Percentiles rank a stretch among this genome's conserved stretches.
Conservation (phyloP, 441 rosid species). For the Caryocar brasiliense region DNA sequence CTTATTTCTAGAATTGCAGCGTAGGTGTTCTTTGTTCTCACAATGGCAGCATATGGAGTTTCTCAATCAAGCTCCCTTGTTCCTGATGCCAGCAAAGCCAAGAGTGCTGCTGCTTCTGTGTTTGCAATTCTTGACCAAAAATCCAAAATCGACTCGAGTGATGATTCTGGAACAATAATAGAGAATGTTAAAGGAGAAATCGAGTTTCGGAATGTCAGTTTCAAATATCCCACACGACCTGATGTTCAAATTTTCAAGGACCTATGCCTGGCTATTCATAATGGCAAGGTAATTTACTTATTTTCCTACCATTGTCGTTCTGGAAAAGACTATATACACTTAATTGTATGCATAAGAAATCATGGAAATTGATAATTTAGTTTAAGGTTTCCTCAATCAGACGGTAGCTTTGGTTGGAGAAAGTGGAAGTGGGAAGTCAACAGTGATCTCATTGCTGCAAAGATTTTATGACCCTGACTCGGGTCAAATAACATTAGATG, state of each 20-base stretch:
- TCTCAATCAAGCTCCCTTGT: slow-evolving; percentile 42
- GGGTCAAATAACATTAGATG: slow-evolving; percentile 44
- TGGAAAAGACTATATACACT: not conserved
- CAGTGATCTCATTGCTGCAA: slow-evolving; percentile 38
- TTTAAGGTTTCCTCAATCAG: slow-evolving; percentile 17
- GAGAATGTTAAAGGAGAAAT: slow-evolving; percentile 37
- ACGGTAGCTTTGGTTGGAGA: slow-evolving; percentile 61
- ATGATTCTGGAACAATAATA: slow-evolving; percentile 27
- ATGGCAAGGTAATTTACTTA: slow-evolving; percentile 57
- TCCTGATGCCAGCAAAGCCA: slow-evolving; percentile 39
- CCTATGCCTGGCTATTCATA: slow-evolving; percentile 31
- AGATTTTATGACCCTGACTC: slow-evolving; percentile 51
- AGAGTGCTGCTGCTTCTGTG: slow-evolving; percentile 38
- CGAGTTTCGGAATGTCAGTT: slow-evolving; percentile 36
- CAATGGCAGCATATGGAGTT: slow-evolving; percentile 33
- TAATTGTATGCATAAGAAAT: too few species aligned
- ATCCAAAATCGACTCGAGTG: slow-evolving; percentile 40
- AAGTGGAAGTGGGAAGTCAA: slow-evolving; percentile 54
- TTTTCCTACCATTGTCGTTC: not conserved
- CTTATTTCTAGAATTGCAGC: not conserved
- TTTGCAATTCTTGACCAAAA: slow-evolving; percentile 37
- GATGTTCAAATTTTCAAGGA: slow-evolving; percentile 42
- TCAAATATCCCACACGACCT: slow-evolving; percentile 46
- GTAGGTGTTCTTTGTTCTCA: slow-evolving; percentile 50
- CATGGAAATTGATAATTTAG: not conserved